phyloP scores from a whole-genome alignment of 106 monocot species.

The Dendrobium nobile region DNA sequence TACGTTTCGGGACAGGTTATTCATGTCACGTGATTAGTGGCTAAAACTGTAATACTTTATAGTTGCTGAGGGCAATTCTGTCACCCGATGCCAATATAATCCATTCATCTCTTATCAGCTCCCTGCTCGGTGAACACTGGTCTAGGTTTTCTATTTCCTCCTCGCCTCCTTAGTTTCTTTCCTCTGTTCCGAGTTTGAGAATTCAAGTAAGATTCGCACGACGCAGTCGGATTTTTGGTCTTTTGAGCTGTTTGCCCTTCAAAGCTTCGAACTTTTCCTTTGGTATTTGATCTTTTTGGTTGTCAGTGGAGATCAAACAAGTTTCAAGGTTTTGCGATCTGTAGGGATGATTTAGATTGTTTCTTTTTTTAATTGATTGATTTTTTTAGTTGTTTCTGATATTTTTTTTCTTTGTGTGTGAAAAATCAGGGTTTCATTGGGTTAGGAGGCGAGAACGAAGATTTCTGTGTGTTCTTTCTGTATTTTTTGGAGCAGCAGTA shows the following conservation, averaged over 20 bases:
- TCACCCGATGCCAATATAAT: background rate
- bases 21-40: too few species aligned
- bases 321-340: background rate
- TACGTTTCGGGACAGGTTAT: too few species aligned
- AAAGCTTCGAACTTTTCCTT: background rate
- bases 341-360: background rate
- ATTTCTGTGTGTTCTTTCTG: too few species aligned
- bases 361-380: background rate
- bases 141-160: background rate
- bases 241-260: background rate
- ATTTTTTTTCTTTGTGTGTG: background rate
- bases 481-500: conserved; percentile 6
- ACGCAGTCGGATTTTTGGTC: background rate
- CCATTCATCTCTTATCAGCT: background rate
- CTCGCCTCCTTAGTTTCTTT: background rate
- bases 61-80: background rate
- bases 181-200: background rate
- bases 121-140: background rate
- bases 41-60: background rate
- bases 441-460: too few species aligned
- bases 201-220: background rate
- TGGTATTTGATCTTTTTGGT: background rate
- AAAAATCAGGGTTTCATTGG: too few species aligned
- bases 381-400: background rate
- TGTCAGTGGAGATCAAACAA: background rate